Evolutionary conservation across 768 basidiomycete species (phyloP).

Genomic region (Sporobolomyces roseus): DNA sequence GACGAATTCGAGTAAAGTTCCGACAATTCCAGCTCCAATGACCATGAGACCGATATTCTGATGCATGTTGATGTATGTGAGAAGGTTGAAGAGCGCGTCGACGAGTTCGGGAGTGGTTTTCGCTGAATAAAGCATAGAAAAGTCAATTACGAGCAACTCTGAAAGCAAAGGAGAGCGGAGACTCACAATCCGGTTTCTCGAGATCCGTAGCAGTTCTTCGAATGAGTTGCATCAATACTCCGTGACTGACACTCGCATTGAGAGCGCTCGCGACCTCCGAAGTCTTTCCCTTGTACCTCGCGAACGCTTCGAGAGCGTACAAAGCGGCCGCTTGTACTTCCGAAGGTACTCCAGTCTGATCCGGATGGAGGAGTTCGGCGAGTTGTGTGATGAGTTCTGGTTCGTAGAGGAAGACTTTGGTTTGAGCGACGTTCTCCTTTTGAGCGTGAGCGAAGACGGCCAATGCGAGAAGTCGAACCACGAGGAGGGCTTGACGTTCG

Average conservation of each 20-base stretch:
- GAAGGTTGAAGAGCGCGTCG: constrained; percentile 78
- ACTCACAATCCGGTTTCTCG: constrained; percentile 48
- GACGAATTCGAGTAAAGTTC: constrained; percentile 80
- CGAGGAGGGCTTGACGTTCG: constrained; percentile 73
- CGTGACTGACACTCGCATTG: constrained; percentile 94
- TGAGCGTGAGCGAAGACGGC: constrained; percentile 63
- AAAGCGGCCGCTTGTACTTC: constrained; percentile 78
- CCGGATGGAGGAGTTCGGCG: constrained; percentile 81
- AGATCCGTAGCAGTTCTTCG: constrained; percentile 75
- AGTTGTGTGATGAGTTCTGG: constrained; percentile 85
- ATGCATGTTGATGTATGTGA: constrained; percentile 80
- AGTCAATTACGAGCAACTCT: constrained; percentile 45
- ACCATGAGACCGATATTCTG: constrained; percentile 86
- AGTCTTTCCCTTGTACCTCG: constrained; percentile 73
- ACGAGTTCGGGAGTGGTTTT: constrained; percentile 48
- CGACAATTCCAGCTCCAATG: constrained; percentile 86
- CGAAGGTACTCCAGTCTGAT: constrained; percentile 62
- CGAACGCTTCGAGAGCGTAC: constrained; percentile 82
- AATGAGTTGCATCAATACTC: constrained; percentile 82
- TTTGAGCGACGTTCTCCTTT: constrained; percentile 52
- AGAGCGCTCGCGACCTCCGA: constrained; percentile 84
- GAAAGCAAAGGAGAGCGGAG: neutral
- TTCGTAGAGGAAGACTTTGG: constrained; percentile 85
- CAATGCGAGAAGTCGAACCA: constrained; percentile 76
- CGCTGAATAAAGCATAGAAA: constrained; percentile 30